phyloP scores from a whole-genome alignment of 2,329 filamentous ascomycete genomes.

The Trichophyton schoenleinii region DNA sequence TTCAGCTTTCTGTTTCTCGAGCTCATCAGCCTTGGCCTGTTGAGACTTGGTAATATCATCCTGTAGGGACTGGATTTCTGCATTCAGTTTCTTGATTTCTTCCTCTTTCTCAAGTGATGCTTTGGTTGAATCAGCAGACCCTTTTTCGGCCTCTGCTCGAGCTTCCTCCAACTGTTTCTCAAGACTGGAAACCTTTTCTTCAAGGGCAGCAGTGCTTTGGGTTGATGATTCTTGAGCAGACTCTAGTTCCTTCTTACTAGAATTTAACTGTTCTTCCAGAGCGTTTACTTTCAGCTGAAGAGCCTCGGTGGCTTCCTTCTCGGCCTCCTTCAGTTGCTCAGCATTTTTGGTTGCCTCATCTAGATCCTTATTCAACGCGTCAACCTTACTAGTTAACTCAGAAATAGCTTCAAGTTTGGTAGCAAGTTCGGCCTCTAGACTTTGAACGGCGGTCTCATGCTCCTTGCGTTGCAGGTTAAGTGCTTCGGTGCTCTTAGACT shows the following conservation, averaged over 20 bases:
- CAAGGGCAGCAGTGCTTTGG: conserved; percentile 19
- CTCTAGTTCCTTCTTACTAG: conserved; percentile 29
- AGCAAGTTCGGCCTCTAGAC: conserved; percentile 13
- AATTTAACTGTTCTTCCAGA: conserved; percentile 26
- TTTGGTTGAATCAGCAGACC: conserved; percentile 8
- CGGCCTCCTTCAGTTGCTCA: conserved; percentile 18
- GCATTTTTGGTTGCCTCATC: conserved; percentile 19
- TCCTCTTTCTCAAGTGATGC: conserved; percentile 26
- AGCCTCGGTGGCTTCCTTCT: conserved; percentile 22
- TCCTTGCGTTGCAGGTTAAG: conserved; percentile 27
- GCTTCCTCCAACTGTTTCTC: conserved; percentile 25
- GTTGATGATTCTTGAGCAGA: conserved; percentile 24
- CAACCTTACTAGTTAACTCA: conserved; percentile 11
- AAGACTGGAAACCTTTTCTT: conserved; percentile 26
- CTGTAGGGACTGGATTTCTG: conserved; percentile 23
- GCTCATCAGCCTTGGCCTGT: conserved; percentile 12
- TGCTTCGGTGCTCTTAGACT: conserved; percentile 24
- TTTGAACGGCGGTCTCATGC: conserved; percentile 22
- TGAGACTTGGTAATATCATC: conserved; percentile 18
- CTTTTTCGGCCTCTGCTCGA: conserved; percentile 21
- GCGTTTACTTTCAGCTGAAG: conserved; percentile 28
- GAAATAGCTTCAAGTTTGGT: conserved; percentile 7
- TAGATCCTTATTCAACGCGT: conserved; percentile 18
- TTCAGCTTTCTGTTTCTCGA: conserved; percentile 7
- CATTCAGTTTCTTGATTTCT: conserved; percentile 24